Conservation (phyloP, 1,139 yeast genomes). For the Hyphopichia khmerensis region DNA sequence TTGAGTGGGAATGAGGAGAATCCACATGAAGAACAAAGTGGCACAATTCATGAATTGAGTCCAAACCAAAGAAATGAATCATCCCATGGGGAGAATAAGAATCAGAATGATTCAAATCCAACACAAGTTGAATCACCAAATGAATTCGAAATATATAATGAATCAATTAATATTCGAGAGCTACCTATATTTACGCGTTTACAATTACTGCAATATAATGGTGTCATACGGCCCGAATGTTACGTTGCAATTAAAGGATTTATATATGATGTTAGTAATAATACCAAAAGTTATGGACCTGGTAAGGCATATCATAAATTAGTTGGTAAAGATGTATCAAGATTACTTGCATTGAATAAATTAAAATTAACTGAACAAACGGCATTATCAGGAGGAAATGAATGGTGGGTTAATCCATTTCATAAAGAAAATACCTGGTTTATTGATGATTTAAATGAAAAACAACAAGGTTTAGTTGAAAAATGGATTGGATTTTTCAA, state of each 20-base stretch:
- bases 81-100: too few species aligned
- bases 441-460: constrained; percentile 46
- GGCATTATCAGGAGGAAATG: constrained; percentile 5
- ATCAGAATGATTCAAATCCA: too few species aligned
- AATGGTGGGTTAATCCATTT: constrained; percentile 27
- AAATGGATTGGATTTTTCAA: constrained; percentile 60
- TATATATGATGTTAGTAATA: constrained; percentile 73
- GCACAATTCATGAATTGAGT: too few species aligned
- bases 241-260: constrained; percentile 75
- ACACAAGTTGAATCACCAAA: constrained; percentile 33
- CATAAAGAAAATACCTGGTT: constrained; percentile 42
- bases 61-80: too few species aligned
- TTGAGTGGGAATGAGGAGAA: background rate
- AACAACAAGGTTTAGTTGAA: constrained; percentile 49
- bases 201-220: constrained; percentile 35
- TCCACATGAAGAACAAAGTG: background rate
- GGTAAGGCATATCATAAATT: constrained; percentile 71
- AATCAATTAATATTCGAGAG: constrained; percentile 17
- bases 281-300: constrained; percentile 68
- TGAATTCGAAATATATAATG: constrained; percentile 23
- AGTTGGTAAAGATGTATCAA: constrained; percentile 75
- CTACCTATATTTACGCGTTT: constrained; percentile 37
- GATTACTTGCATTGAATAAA: constrained; percentile 56
- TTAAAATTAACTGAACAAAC: constrained; percentile 37
- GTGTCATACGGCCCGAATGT: constrained; percentile 34